These are phyloP conservation scores for Lactifluus hygrophoroides DNA, from an alignment of 768 basidiomycete genomes.

Conservation along the genomic window DNA sequence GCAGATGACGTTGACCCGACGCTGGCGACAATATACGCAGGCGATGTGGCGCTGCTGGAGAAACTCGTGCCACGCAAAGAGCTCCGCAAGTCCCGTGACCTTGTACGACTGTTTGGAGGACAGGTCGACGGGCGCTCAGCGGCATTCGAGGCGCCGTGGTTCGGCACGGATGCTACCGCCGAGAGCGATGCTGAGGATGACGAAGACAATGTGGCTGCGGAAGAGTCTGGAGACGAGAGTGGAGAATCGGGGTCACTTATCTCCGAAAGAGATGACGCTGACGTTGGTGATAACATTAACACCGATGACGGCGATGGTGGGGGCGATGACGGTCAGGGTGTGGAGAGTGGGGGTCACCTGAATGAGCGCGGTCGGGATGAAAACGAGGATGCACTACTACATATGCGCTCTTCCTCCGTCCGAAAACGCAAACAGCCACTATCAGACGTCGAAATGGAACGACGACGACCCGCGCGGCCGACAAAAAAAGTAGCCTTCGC, in stretches of 20 bases:
- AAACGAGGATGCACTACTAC: constrained; percentile 28
- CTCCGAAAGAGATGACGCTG: neutral
- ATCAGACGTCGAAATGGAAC: neutral
- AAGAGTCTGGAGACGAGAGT: constrained; percentile 26
- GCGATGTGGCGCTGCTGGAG: constrained; percentile 44
- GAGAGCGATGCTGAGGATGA: constrained; percentile 19
- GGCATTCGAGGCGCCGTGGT: constrained; percentile 32
- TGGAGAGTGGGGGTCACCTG: neutral
- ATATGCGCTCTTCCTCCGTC: neutral
- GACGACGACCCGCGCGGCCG: constrained; percentile 17
- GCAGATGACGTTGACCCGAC: constrained; percentile 10
- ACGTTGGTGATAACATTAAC: neutral
- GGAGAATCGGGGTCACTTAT: neutral
- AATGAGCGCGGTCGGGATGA: neutral
- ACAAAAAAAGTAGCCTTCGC: constrained; percentile 30
- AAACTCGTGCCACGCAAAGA: constrained; percentile 51
- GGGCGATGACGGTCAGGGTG: neutral
- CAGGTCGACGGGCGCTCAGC: constrained; percentile 35
- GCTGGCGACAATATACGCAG: constrained; percentile 31
- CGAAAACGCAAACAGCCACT: constrained; percentile 29
- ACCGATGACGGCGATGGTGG: constrained; percentile 13
- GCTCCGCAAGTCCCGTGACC: constrained; percentile 42
- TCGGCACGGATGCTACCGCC: constrained; percentile 34
- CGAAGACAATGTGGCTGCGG: constrained; percentile 30
- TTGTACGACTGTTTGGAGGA: constrained; percentile 43